A percentile compares a stretch with the other conserved stretches of the same genome.
Conservation (phyloP, 2,329 filamentous ascomycete genomes). For the Lojkania enalia region DNA sequence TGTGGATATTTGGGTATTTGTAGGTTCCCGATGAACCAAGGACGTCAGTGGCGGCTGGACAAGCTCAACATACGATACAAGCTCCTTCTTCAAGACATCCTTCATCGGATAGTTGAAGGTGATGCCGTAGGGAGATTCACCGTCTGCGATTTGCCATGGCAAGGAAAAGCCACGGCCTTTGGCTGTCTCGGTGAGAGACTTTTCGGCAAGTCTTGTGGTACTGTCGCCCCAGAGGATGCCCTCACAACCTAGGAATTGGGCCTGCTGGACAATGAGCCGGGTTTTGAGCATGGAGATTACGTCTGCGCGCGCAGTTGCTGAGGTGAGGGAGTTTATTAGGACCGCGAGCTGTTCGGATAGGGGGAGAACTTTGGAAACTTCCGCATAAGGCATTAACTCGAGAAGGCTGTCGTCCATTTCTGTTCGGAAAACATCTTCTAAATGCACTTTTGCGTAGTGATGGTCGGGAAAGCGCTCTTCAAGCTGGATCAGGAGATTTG, state of each 20-base stretch:
- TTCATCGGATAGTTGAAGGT: slow-evolving; percentile 78
- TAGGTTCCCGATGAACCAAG: slow-evolving; percentile 38
- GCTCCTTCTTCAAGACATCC: slow-evolving; percentile 81
- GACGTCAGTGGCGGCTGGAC: slow-evolving; percentile 55
- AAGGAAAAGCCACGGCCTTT: slow-evolving; percentile 86
- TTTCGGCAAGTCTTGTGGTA: slow-evolving; percentile 84
- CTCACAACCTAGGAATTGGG: slow-evolving; percentile 61
- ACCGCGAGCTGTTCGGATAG: slow-evolving; percentile 44
- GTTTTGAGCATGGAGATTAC: slow-evolving; percentile 70
- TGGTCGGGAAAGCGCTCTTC: slow-evolving; percentile 67
- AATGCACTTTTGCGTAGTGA: slow-evolving; percentile 62
- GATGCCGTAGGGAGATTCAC: slow-evolving; percentile 60
- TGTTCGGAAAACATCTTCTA: slow-evolving; percentile 59
- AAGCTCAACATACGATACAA: slow-evolving; percentile 66
- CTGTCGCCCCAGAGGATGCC: slow-evolving; percentile 81
- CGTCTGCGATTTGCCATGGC: slow-evolving; percentile 81
- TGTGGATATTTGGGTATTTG: slow-evolving; percentile 46
- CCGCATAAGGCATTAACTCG: slow-evolving; percentile 18
- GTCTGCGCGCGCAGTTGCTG: slow-evolving; percentile 76
- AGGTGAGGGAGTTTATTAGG: slow-evolving; percentile 66
- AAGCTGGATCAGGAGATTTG: slow-evolving; percentile 40
- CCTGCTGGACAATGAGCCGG: slow-evolving; percentile 64
- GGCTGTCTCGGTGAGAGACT: slow-evolving; percentile 82
- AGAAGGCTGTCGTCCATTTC: slow-evolving; percentile 26
- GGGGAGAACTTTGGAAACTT: slow-evolving; percentile 1